Conservation (phyloP, 352 stramenopile species). For the Phytophthora cryptogea region DNA sequence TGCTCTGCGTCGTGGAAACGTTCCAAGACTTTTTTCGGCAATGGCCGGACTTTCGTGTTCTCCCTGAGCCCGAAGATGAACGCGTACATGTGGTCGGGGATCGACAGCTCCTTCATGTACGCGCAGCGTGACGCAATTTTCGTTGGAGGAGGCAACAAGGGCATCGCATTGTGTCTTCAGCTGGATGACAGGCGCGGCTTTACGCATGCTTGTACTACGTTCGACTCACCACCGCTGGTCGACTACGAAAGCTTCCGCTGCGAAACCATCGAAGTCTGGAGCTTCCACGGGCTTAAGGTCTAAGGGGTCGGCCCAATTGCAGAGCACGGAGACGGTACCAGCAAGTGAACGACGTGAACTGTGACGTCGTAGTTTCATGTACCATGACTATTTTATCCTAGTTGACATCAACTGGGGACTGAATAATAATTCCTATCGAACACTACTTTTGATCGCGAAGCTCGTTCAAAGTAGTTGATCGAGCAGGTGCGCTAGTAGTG, state of each 20-base stretch:
- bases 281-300: conserved; percentile 70
- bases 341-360: conserved; percentile 16
- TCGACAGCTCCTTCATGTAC: conserved; percentile 80
- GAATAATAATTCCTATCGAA: conserved; percentile 16
- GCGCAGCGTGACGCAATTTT: conserved; percentile 56
- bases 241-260: conserved; percentile 59
- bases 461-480: neutral
- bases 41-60: conserved; percentile 79
- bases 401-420: conserved; percentile 8
- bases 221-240: conserved; percentile 60
- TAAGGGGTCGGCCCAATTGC: conserved; percentile 20
- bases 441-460: no score
- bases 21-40: conserved; percentile 62
- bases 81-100: conserved; percentile 61
- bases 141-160: conserved; percentile 66
- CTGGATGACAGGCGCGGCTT: conserved; percentile 78
- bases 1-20: conserved; percentile 69
- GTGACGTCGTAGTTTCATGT: conserved; percentile 32
- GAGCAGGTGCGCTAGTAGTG: no score
- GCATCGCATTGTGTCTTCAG: conserved; percentile 72
- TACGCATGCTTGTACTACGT: conserved; percentile 63
- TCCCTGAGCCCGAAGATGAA: conserved; percentile 61
- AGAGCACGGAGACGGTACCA: conserved; percentile 10
- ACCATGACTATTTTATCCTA: conserved; percentile 34
- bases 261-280: conserved; percentile 72